Percentiles rank a stretch among this genome's conserved stretches.
Conservation (phyloP, 768 basidiomycete genomes). For the Xerocomellus dryophilus region DNA sequence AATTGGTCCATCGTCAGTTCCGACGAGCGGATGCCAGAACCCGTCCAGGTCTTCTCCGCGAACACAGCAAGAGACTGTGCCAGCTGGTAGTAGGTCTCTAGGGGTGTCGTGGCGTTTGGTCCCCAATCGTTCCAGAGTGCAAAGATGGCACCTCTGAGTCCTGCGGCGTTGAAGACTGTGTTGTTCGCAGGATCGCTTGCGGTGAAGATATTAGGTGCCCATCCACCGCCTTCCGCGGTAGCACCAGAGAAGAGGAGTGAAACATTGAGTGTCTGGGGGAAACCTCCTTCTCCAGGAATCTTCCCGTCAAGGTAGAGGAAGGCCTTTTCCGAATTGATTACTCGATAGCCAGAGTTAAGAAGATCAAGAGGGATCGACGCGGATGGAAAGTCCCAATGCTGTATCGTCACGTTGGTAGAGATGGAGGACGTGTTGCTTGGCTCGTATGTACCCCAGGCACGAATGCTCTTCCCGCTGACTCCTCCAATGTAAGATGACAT, state of each 20-base stretch:
- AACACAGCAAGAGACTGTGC: conserved; percentile 40
- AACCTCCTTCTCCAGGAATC: conserved; percentile 30
- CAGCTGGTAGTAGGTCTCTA: conserved; percentile 44
- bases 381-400: conserved; percentile 42
- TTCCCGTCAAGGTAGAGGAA: conserved; percentile 41
- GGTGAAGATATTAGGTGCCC: conserved; percentile 38
- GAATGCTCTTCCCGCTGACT: conserved; percentile 37
- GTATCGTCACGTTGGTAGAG: conserved; percentile 41
- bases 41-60: conserved; percentile 44
- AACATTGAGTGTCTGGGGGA: conserved; percentile 33
- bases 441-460: conserved; percentile 43
- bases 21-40: conserved; percentile 35
- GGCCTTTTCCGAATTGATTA: conserved; percentile 36
- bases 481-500: conserved; percentile 38
- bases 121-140: conserved; percentile 47
- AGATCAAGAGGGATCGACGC: conserved; percentile 34
- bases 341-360: conserved; percentile 33
- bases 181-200: conserved; percentile 31
- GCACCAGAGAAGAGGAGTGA: conserved; percentile 33
- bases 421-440: conserved; percentile 36
- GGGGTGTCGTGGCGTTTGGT: conserved; percentile 42
- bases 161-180: conserved; percentile 25
- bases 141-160: conserved; percentile 36
- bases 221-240: conserved; percentile 27
- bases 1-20: conserved; percentile 37